Evolutionary conservation across 306 rosid species (phyloP), one percentile per base, ranked within the genome.

Genomic region (Quercus engelmannii): DNA sequence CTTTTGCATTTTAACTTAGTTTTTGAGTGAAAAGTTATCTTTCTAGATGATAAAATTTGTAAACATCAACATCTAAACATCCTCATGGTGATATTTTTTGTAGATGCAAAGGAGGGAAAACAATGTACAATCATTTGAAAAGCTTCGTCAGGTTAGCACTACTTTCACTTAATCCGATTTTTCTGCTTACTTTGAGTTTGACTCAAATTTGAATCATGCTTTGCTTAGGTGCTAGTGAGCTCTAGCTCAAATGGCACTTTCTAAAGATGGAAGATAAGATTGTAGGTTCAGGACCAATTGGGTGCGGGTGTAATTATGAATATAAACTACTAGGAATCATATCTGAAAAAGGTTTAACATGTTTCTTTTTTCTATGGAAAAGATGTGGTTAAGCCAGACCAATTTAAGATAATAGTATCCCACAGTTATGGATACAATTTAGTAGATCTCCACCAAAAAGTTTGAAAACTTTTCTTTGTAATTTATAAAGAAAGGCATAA

Each of bases 71-170:
- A 8, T 65, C 49, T 65, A 33, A 31, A 17, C 41, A 30, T 31
- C 49, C 68, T 55, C 20, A 4, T 21, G 9, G 12, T 67, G 55
- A 55, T 81, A 56, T 81, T 83, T 81, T 81, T 26, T 85, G 77
- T 76, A 94, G 98, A 94, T 92, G 98, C 98, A 94, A 85, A 89
- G 98, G 85, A 90, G 98, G 87, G 98, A 94, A 82, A 94, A 94
- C 90, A 94, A 92, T 85, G 96, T 94, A 81, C 98, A 92, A 90
- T 92, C 98, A 73, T 94, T 94, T 88, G 97, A 94, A 88, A 94
- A 90, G 97, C 97, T 94, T 88, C 98, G 98, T 80, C 98, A 92
- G 97, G 98, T 94, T 64, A 79, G 81, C 76, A 21, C 30, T 55
- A 17, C 73, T 74, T 74, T 38, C 52, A 26, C 19, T 30, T 18